These are phyloP conservation scores for Polytrichum commune DNA, from an alignment of 225 moss, liverwort and hornwort species.

Conservation along the genomic window DNA sequence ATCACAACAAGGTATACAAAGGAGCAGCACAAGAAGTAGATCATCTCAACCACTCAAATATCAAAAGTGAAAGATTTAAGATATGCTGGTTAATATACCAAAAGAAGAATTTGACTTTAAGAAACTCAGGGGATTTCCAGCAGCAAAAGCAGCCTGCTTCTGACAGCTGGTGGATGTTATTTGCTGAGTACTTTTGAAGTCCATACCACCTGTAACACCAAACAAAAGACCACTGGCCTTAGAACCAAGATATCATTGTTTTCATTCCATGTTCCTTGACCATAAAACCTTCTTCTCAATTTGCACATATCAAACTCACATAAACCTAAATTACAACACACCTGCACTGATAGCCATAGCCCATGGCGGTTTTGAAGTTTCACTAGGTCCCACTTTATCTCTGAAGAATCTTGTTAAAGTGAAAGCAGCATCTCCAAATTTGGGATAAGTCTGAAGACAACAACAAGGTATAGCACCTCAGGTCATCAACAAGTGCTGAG, in stretches of 20 bases:
- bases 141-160: conserved; percentile 9
- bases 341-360: conserved; percentile 30
- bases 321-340: conserved; percentile 10
- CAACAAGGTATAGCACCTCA: conserved; percentile 5
- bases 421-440: conserved; percentile 95
- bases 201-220: conserved; percentile 21
- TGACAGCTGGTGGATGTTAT: conserved; percentile 20
- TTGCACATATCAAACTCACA: too few relatives aligned
- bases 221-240: background rate
- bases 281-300: too few relatives aligned
- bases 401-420: conserved; percentile 84
- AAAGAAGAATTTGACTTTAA: conserved; percentile 23
- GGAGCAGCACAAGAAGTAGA: background rate
- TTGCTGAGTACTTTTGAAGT: conserved; percentile 25
- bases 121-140: conserved; percentile 40
- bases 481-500: background rate
- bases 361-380: conserved; percentile 26
- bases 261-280: too few relatives aligned
- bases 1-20: conserved; percentile 1
- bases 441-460: conserved; percentile 75
- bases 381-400: conserved; percentile 50
- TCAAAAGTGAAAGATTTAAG: conserved; percentile 7
- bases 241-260: background rate
- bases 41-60: too few relatives aligned
- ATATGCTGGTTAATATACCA: conserved; percentile 14